These are phyloP conservation scores for Pestalotiopsis sp. DNA, from an alignment of 2,329 filamentous ascomycete species.

Conservation along the genomic window DNA sequence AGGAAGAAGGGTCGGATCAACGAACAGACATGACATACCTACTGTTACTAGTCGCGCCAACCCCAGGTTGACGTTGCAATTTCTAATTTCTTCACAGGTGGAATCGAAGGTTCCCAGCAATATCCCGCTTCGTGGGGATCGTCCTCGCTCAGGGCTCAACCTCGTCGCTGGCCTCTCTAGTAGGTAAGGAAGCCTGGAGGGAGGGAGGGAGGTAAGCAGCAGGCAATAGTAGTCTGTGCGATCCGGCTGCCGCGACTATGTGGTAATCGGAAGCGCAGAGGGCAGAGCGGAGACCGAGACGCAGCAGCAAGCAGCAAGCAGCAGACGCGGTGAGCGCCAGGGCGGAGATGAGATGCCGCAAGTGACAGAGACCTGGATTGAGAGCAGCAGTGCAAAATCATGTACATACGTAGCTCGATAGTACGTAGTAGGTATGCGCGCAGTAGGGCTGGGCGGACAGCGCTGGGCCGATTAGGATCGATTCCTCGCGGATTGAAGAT, in stretches of 20 bases:
- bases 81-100: constrained; percentile 15
- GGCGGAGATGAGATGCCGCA: constrained; percentile 1
- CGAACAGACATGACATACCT: constrained; percentile 9
- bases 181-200: background rate
- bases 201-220: background rate
- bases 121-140: constrained; percentile 8
- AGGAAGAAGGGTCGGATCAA: background rate
- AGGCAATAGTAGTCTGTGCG: background rate
- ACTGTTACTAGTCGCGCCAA: background rate
- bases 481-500: background rate
- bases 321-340: background rate
- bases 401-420: background rate
- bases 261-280: background rate
- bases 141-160: constrained; percentile 9
- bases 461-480: background rate
- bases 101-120: constrained; percentile 4
- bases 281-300: background rate
- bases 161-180: background rate
- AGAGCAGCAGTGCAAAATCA: background rate
- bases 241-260: constrained; percentile 3
- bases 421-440: background rate
- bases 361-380: background rate
- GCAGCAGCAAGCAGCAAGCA: background rate
- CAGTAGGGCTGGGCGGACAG: constrained; percentile 2
- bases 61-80: constrained; percentile 13